Conservation (phyloP, 2,329 filamentous ascomycete species). For the Phialophora chinensis region DNA sequence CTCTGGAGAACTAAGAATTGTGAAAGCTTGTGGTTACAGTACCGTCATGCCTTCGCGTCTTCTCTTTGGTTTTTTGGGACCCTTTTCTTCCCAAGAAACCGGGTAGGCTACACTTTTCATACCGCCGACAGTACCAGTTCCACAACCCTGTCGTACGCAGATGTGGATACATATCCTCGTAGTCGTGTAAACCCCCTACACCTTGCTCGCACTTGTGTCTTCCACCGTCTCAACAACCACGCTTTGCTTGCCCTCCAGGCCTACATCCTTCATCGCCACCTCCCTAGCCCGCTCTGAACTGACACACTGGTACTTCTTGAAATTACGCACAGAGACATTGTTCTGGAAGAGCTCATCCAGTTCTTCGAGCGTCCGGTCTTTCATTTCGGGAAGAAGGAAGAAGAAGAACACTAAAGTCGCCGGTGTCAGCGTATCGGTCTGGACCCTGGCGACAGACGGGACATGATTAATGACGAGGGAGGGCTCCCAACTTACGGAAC, state of each 20-base stretch:
- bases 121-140: too few relatives aligned
- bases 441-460: neutral
- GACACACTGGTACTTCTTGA: slow-evolving; percentile 28
- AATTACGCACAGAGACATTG: slow-evolving; percentile 24
- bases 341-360: slow-evolving; percentile 42
- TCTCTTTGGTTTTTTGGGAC: too few relatives aligned
- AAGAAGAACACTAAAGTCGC: slow-evolving; percentile 12
- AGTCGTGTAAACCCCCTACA: neutral
- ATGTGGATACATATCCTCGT: neutral
- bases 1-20: too few relatives aligned
- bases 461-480: neutral
- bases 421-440: neutral
- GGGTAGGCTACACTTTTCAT: too few relatives aligned
- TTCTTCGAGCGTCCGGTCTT: slow-evolving; percentile 40
- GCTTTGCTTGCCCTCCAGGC: slow-evolving; percentile 4
- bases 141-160: neutral
- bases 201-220: slow-evolving; percentile 9
- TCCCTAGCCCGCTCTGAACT: slow-evolving; percentile 25
- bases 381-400: slow-evolving; percentile 41
- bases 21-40: too few relatives aligned
- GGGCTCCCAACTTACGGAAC: slow-evolving; percentile 43
- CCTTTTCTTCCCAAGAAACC: too few relatives aligned
- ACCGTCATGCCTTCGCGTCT: too few relatives aligned
- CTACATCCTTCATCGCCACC: slow-evolving; percentile 20
- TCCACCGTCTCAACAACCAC: slow-evolving; percentile 23